phyloP scores from a whole-genome alignment of 192 early-diverging fungal genomes.

The Mortierella antarctica region DNA sequence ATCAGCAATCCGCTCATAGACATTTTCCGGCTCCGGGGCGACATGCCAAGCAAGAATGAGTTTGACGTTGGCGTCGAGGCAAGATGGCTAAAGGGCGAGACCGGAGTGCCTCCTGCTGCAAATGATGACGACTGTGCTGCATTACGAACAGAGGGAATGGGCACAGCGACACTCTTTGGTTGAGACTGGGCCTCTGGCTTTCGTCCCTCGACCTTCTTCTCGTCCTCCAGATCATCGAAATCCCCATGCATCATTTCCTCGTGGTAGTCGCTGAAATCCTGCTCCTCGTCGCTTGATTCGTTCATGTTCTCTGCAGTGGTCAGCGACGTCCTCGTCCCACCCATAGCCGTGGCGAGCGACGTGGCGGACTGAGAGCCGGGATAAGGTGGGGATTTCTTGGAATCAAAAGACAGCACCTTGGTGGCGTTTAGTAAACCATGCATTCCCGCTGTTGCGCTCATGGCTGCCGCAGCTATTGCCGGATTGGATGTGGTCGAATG shows the following conservation, averaged over 20 bases:
- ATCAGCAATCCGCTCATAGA: constrained; percentile 49
- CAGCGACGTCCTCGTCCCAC: background rate
- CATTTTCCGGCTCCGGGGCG: constrained; percentile 50
- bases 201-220: constrained; percentile 15
- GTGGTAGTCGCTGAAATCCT: constrained; percentile 64
- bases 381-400: constrained; percentile 30
- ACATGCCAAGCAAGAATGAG: constrained; percentile 42
- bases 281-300: constrained; percentile 56
- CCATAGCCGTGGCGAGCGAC: background rate
- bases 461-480: background rate
- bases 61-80: constrained; percentile 40
- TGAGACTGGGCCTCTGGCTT: constrained; percentile 15
- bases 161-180: constrained; percentile 37
- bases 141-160: constrained; percentile 39
- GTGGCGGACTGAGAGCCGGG: constrained; percentile 7
- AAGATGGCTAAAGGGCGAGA: constrained; percentile 35
- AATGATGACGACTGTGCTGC: constrained; percentile 25
- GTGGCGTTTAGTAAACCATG: constrained; percentile 46
- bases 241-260: constrained; percentile 72
- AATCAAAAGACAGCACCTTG: constrained; percentile 46
- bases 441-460: constrained; percentile 33
- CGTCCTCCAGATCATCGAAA: constrained; percentile 46
- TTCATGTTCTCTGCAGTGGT: constrained; percentile 6
- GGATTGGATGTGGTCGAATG: constrained; percentile 20
- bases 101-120: constrained; percentile 30